Conservation (phyloP, 805 yeast species). For the Nakazawaea wyomingensis region DNA sequence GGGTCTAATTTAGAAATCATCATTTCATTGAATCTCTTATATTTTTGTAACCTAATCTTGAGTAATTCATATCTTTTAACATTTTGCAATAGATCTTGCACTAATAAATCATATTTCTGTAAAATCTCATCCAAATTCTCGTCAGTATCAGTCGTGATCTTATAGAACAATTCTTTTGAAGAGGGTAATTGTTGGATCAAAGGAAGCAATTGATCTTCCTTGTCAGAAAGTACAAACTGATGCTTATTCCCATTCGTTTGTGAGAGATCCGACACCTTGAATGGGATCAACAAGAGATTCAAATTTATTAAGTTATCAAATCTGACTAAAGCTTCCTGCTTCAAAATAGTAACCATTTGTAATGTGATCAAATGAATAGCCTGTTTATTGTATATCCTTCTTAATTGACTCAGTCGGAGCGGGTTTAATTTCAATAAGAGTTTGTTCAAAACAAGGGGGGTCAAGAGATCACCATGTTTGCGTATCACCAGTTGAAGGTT, state of each 20-base stretch:
- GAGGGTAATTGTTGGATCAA: slow-evolving; percentile 27
- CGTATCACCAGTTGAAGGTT: slow-evolving; percentile 2
- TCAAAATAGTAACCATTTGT: slow-evolving; percentile 24
- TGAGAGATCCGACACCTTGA: slow-evolving; percentile 20
- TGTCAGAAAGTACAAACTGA: slow-evolving; percentile 19
- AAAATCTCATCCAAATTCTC: slow-evolving; percentile 14
- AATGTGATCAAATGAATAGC: slow-evolving; percentile 24
- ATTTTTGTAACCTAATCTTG: slow-evolving; percentile 16
- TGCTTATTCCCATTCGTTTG: slow-evolving; percentile 18
- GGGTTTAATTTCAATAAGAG: slow-evolving; percentile 10
- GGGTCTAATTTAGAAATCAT: slow-evolving; percentile 11
- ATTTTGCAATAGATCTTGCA: slow-evolving; percentile 15
- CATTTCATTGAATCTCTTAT: slow-evolving; percentile 13
- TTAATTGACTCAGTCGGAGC: slow-evolving; percentile 15
- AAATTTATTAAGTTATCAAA: slow-evolving; percentile 21
- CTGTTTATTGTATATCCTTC: slow-evolving; percentile 25
- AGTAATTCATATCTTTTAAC: slow-evolving; percentile 14
- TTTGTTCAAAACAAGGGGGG: slow-evolving; percentile 10
- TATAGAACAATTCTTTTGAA: slow-evolving; percentile 14
- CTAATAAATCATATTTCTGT: slow-evolving; percentile 20
- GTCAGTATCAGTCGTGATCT: not conserved
- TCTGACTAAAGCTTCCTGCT: slow-evolving; percentile 12
- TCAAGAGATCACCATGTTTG: slow-evolving; percentile 12
- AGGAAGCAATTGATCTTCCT: slow-evolving; percentile 18
- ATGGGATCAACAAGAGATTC: slow-evolving; percentile 23